Conservation (phyloP, 2,329 filamentous ascomycete genomes). For the Fusarium ramigenum region DNA sequence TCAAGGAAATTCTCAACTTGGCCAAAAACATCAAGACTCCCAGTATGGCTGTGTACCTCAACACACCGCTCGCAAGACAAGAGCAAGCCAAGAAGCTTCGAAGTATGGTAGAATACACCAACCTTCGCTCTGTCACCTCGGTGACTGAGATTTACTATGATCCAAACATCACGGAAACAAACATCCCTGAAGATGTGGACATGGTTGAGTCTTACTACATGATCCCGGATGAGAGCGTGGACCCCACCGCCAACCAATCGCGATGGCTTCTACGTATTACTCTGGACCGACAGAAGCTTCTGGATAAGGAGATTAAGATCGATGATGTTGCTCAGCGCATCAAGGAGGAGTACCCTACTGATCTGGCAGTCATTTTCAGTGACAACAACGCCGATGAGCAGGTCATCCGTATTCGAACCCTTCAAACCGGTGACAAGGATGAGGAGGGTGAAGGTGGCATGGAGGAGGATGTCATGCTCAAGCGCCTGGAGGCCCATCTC, state of each 20-base stretch:
- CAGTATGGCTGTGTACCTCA: constrained; percentile 91
- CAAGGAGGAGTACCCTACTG: constrained; percentile 85
- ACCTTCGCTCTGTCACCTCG: constrained; percentile 87
- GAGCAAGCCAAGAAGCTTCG: constrained; percentile 86
- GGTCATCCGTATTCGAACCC: constrained; percentile 89
- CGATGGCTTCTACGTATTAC: constrained; percentile 95
- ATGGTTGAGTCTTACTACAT: constrained; percentile 98
- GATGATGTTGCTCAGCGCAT: constrained; percentile 90
- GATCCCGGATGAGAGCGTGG: constrained; percentile 79
- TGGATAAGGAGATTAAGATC: constrained; percentile 92
- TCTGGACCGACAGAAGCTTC: constrained; percentile 90
- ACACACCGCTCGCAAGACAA: constrained; percentile 71
- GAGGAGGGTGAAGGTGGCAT: constrained; percentile 70
- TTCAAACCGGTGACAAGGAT: constrained; percentile 72
- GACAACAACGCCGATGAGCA: constrained; percentile 98
- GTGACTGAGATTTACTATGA: constrained; percentile 98
- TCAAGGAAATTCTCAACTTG: constrained; percentile 99
- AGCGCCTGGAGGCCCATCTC: constrained; percentile 90
- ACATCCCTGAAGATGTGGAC: constrained; percentile 86
- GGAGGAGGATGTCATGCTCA: constrained; percentile 91
- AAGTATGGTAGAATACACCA: constrained; percentile 93
- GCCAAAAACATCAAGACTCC: constrained; percentile 99
- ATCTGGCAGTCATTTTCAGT: constrained; percentile 93
- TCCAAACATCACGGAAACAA: constrained; percentile 85
- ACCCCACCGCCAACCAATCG: constrained; percentile 77